Evolutionary conservation across 192 early-diverging fungal genomes (phyloP).

Genomic region (Backusella psychrophila): DNA sequence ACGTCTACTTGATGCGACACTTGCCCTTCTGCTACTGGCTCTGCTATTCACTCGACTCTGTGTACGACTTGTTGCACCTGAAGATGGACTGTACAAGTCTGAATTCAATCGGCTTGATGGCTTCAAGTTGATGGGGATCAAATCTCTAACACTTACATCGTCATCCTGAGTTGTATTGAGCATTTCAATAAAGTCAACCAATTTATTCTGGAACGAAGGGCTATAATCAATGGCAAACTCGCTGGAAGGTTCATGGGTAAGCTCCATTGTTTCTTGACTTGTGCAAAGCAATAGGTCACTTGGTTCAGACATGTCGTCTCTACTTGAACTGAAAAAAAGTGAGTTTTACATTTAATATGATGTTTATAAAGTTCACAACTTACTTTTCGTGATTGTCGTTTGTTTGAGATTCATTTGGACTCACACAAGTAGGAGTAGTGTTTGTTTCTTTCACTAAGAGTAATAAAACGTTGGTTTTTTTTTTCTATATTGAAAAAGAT

Average conservation of each 20-base stretch:
- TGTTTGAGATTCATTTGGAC: neutral
- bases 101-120: constrained; percentile 18
- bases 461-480: neutral
- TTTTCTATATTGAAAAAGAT: neutral
- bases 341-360: neutral
- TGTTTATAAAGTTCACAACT: neutral
- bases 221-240: constrained; percentile 22
- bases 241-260: neutral
- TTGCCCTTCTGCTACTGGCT: constrained; percentile 4
- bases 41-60: neutral
- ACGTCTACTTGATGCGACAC: neutral
- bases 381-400: neutral
- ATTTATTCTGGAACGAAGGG: neutral
- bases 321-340: neutral
- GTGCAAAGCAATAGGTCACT: neutral
- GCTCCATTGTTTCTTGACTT: too few relatives aligned
- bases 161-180: neutral
- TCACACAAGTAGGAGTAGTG: neutral
- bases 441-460: neutral
- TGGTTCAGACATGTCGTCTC: neutral
- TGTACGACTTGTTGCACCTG: neutral
- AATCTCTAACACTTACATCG: constrained; percentile 30
- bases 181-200: neutral
- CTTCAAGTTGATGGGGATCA: constrained; percentile 34
- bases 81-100: neutral